phyloP scores from a whole-genome alignment of 2,329 filamentous ascomycete species.

The Aureobasidium melanogenum region DNA sequence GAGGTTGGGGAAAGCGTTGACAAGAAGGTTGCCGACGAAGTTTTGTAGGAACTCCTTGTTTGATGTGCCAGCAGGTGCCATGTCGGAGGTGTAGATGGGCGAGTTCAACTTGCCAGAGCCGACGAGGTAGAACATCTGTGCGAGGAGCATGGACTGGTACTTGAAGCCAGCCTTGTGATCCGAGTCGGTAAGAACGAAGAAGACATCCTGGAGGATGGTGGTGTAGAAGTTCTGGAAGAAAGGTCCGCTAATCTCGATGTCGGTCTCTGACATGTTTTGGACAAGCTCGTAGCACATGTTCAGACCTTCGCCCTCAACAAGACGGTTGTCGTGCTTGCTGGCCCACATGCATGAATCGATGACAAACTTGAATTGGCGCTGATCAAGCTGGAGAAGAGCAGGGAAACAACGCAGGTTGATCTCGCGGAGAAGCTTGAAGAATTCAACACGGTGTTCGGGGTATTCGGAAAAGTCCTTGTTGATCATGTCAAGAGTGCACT shows the following conservation, averaged over 20 bases:
- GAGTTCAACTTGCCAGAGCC: conserved; percentile 82
- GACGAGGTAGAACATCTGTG: conserved; percentile 95
- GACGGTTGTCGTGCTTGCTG: conserved; percentile 99
- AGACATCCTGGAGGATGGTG: conserved; percentile 90
- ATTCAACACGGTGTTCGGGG: conserved; percentile 97
- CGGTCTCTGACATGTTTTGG: conserved; percentile 92
- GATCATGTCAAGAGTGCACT: conserved; percentile 98
- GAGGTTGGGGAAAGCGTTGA: conserved; percentile 88
- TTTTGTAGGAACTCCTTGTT: conserved; percentile 87
- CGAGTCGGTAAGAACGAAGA: conserved; percentile 94
- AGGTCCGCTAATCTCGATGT: conserved; percentile 73
- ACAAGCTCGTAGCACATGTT: conserved; percentile 98
- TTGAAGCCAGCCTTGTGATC: conserved; percentile 99
- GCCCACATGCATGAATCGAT: conserved; percentile 99
- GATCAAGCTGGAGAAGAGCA: conserved; percentile 85
- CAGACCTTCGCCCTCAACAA: conserved; percentile 90
- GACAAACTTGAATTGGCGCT: conserved; percentile 96
- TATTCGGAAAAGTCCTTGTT: conserved; percentile 99
- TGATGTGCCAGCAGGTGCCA: conserved; percentile 71
- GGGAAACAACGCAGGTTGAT: conserved; percentile 98
- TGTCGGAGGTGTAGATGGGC: conserved; percentile 77
- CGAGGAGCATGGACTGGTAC: conserved; percentile 86
- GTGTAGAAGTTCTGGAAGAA: conserved; percentile 99
- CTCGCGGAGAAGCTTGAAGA: conserved; percentile 91
- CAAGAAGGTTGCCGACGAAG: conserved; percentile 76